Base-by-base conservation (phyloP, 805 yeast genomes). In the Kodamaea neixiangensis region DNA sequence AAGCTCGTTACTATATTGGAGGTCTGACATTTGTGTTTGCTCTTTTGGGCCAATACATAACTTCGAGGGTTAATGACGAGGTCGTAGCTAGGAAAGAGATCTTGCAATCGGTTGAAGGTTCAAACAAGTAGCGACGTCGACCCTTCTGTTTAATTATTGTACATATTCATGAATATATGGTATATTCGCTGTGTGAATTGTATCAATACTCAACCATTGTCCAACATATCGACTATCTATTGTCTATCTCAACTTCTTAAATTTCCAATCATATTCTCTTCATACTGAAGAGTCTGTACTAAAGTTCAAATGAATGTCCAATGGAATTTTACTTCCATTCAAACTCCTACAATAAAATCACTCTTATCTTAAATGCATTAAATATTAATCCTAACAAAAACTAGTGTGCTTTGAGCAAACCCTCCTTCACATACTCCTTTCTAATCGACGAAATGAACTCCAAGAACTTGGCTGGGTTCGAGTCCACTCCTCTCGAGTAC, bases 391-490 rank as follows among this genome's bases (percentile, higher is more conserved):
- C 21, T 37, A 44, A 43, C 29, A 31, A 44, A 17, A 17, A 31
- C n/a, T 25, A 29, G 6, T 18, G 20, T 18, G 19, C 25, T 34
- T 47, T 20, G 13, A 47, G 21, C 29, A 71, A 69, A 14, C 66
- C 67, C 50, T 61, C 61, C 44, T 60, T 54, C 33, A 61, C 62
- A 54, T 60, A 74, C 46, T 72, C 75, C 65, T 73, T 84, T 66
- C 82, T 81, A 52, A 81, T 68, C 39, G 78, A 73, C 43, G 86
- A 81, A 54, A 85, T 82, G 61, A 79, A 86, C 62, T 85, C 90
- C 66, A 86, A 78, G 69, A 86, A 86, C 58, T 78, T 83, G 48
- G 89, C 89, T 25, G 89, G 96, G 68, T 89, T 89, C 43, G 93
- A 83, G 54, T 82, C 89, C 52, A 83, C 76, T 50, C 97, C 97